Percentiles rank a stretch among this genome's conserved stretches.
phyloP scores from a whole-genome alignment of 1,284 basidiomycete species.

The Ganoderma lingzhi region DNA sequence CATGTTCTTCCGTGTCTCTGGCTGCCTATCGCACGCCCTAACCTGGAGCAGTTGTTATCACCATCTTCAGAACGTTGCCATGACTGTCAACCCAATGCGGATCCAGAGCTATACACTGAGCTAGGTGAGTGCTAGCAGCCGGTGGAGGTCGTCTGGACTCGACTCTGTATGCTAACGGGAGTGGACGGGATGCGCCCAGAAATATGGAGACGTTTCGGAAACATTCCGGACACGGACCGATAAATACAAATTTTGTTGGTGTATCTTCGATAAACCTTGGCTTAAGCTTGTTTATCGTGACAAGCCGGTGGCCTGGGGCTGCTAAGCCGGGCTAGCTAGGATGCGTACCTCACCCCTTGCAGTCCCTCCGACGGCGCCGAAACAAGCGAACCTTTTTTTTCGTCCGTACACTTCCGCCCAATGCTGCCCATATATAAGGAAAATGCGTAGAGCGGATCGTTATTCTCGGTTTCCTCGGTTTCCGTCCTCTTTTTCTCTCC shows the following conservation, averaged over 20 bases:
- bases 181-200: constrained; percentile 1
- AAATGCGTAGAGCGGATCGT: neutral
- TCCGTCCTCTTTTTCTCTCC: constrained; percentile 6
- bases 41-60: neutral
- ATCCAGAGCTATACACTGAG: neutral
- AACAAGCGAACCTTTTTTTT: neutral
- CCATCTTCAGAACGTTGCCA: neutral
- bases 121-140: neutral
- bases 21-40: neutral
- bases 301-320: constrained; percentile 6
- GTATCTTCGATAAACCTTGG: neutral
- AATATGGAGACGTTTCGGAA: neutral
- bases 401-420: constrained; percentile 16
- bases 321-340: neutral
- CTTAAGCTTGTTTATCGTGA: neutral
- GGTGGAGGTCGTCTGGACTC: neutral
- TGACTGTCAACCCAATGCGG: neutral
- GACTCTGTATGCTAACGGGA: neutral
- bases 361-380: neutral
- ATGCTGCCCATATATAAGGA: constrained; percentile 12
- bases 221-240: constrained; percentile 2
- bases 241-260: neutral
- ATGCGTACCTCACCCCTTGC: neutral
- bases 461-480: neutral
- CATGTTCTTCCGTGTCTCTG: neutral